phyloP scores from a whole-genome alignment of 495 filamentous ascomycete genomes.

The Cairneyella variabilis region DNA sequence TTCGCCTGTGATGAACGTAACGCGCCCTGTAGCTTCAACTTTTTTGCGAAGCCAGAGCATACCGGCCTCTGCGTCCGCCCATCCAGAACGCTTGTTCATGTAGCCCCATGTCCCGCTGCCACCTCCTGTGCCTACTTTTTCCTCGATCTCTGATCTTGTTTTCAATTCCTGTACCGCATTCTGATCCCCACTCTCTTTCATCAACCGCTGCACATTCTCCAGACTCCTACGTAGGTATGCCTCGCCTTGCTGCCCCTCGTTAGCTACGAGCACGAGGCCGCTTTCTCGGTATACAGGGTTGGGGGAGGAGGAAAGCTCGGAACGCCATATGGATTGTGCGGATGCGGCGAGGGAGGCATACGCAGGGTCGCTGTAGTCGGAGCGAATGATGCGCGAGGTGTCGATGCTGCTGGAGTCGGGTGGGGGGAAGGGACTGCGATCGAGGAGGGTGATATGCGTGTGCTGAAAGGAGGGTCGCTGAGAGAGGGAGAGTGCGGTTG shows the following conservation, averaged over 20 bases:
- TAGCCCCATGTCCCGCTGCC: constrained; percentile 67
- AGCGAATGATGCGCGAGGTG: constrained; percentile 71
- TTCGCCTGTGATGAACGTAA: constrained; percentile 60
- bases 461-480: constrained; percentile 48
- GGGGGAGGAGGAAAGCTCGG: constrained; percentile 47
- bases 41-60: constrained; percentile 58
- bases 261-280: constrained; percentile 67
- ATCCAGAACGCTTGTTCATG: constrained; percentile 74
- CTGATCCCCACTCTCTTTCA: constrained; percentile 30
- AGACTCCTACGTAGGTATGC: constrained; percentile 53
- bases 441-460: constrained; percentile 62
- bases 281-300: constrained; percentile 70
- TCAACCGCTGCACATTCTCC: constrained; percentile 14
- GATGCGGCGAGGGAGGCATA: constrained; percentile 66
- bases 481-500: constrained; percentile 62
- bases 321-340: constrained; percentile 71
- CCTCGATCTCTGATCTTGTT: constrained; percentile 44
- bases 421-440: constrained; percentile 67
- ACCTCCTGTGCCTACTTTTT: constrained; percentile 42
- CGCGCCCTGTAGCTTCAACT: constrained; percentile 53
- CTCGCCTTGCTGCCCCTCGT: constrained; percentile 40
- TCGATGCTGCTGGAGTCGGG: constrained; percentile 71
- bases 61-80: constrained; percentile 75
- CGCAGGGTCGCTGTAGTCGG: constrained; percentile 72
- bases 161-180: constrained; percentile 50